Evolutionary conservation across 208 protist genomes (phyloP).

Genomic region (Acanthamoeba triangularis): DNA sequence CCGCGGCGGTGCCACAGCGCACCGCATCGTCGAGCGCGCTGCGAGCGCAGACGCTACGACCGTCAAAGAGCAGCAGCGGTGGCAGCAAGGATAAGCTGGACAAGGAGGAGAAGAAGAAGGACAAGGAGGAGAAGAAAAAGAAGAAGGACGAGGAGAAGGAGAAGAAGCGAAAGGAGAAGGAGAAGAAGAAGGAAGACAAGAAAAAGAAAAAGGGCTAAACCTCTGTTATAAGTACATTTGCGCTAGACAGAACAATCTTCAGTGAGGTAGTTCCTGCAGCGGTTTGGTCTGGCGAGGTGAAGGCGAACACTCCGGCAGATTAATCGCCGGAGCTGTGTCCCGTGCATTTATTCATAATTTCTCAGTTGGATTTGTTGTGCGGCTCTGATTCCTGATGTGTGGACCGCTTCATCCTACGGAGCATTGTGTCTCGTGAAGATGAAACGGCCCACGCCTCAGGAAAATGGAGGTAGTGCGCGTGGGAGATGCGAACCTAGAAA

Average conservation of each 20-base stretch:
- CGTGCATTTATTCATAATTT: too few relatives aligned
- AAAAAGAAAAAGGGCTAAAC: slow-evolving; percentile 12
- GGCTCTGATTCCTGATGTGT: neutral
- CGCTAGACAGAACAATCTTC: too few relatives aligned
- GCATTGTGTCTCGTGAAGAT: neutral
- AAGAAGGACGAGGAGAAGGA: neutral
- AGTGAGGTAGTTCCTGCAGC: too few relatives aligned
- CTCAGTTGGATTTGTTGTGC: too few relatives aligned
- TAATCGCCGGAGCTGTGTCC: too few relatives aligned
- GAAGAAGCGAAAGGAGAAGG: neutral
- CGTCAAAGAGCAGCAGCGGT: neutral
- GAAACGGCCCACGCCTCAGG: neutral
- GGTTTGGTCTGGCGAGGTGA: too few relatives aligned
- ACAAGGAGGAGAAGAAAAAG: slow-evolving; percentile 10
- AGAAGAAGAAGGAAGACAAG: neutral
- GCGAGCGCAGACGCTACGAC: neutral
- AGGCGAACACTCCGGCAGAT: too few relatives aligned
- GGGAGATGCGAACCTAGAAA: neutral
- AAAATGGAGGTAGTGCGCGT: neutral
- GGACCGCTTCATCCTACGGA: neutral
- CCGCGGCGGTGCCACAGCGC: neutral
- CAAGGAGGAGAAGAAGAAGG: slow-evolving; percentile 14
- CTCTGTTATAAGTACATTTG: too few relatives aligned
- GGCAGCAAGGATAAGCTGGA: neutral
- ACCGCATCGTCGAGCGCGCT: neutral